Conservation (phyloP, 2,329 filamentous ascomycete species). For the Alternaria sp. region DNA sequence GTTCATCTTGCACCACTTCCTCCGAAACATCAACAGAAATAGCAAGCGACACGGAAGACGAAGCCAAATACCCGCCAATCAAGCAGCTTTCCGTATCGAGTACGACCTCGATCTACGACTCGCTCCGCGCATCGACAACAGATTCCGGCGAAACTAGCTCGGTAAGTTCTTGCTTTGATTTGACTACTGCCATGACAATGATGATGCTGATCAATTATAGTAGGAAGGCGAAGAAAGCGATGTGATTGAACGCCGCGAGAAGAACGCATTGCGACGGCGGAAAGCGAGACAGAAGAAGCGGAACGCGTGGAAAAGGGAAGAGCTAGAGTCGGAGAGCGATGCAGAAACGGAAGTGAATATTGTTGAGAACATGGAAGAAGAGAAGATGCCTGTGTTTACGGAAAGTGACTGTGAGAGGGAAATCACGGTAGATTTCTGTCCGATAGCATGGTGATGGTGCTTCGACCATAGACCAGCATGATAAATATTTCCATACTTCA, state of each 20-base stretch:
- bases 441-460: neutral
- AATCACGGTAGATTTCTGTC: neutral
- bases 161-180: neutral
- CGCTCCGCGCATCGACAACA: neutral
- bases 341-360: neutral
- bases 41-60: neutral
- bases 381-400: neutral
- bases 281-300: neutral
- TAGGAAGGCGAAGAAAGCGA: conserved; percentile 6
- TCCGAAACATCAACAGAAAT: neutral
- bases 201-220: neutral
- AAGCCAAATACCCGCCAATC: neutral
- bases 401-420: neutral
- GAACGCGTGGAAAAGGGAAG: neutral
- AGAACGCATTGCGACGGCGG: neutral
- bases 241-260: conserved; percentile 3
- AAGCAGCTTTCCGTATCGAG: neutral
- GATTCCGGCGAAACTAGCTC: neutral
- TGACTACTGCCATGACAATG: neutral
- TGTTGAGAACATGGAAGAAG: neutral
- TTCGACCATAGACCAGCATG: neutral
- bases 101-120: neutral
- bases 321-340: neutral
- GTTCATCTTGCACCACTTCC: neutral
- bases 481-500: neutral